Conservation (phyloP, 495 filamentous ascomycete species). For the Hypoxylon lenormandii region DNA sequence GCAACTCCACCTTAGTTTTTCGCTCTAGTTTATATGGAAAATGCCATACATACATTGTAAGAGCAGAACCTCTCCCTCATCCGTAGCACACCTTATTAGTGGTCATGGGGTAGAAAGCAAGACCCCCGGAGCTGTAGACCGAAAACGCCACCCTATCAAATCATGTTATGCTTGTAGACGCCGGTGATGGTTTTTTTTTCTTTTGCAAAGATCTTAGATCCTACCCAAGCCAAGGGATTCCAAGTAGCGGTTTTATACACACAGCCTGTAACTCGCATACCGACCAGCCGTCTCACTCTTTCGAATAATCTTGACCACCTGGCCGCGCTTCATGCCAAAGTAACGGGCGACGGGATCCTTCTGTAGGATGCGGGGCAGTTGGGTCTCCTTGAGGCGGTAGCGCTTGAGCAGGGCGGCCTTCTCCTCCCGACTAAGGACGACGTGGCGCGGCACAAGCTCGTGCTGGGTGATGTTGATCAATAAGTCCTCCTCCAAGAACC, state of each 20-base stretch:
- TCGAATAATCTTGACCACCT: conserved; percentile 98
- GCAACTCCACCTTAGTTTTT: too few relatives aligned
- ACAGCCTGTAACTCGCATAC: conserved; percentile 77
- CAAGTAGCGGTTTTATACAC: conserved; percentile 57
- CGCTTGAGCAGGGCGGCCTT: conserved; percentile 83
- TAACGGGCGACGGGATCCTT: conserved; percentile 94
- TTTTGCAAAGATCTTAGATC: conserved; percentile 11
- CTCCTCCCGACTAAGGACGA: conserved; percentile 88
- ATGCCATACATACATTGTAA: not conserved
- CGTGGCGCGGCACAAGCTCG: conserved; percentile 94
- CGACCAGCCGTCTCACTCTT: conserved; percentile 80
- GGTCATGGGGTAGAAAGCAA: conserved; percentile 8
- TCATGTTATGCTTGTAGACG: conserved; percentile 43
- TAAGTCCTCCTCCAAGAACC: conserved; percentile 93
- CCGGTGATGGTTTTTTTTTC: conserved; percentile 27
- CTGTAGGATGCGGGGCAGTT: conserved; percentile 89
- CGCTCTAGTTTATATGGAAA: not conserved
- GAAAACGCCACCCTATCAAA: conserved; percentile 42
- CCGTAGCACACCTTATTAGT: conserved; percentile 15
- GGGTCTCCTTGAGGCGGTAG: conserved; percentile 96
- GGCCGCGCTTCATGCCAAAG: conserved; percentile 87
- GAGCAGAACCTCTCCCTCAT: conserved; percentile 19
- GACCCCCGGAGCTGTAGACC: conserved; percentile 23
- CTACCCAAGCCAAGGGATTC: conserved; percentile 8
- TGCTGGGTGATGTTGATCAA: conserved; percentile 98